Conservation (phyloP, 2,329 filamentous ascomycete species). For the Fusarium siculi region DNA sequence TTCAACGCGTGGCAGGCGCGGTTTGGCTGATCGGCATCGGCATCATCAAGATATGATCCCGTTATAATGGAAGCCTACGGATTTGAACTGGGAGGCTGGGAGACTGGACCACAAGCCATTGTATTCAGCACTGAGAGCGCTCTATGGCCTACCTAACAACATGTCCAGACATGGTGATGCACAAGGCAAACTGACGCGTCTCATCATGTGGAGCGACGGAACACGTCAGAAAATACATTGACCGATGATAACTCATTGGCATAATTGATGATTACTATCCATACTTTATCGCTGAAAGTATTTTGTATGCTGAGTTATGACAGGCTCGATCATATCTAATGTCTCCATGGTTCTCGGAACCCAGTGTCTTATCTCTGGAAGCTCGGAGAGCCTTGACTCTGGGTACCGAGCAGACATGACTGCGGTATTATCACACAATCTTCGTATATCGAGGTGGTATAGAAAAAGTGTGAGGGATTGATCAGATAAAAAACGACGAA, state of each 20-base stretch:
- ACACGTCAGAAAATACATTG: neutral
- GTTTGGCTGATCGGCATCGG: neutral
- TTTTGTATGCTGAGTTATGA: neutral
- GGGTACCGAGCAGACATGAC: neutral
- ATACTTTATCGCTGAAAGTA: fast-evolving
- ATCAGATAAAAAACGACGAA: neutral
- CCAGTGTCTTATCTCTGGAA: no score
- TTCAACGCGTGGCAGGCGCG: neutral
- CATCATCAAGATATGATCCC: neutral
- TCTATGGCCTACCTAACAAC: no score
- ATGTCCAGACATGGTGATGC: neutral
- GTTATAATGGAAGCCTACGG: fast-evolving
- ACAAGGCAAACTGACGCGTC: neutral
- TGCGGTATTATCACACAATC: neutral
- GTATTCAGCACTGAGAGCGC: no score
- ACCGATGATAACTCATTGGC: neutral
- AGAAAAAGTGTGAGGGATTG: neutral
- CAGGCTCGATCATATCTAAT: neutral
- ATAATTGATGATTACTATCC: fast-evolving
- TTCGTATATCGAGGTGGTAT: fast-evolving
- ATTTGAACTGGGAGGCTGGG: neutral
- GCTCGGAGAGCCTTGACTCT: neutral
- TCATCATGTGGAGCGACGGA: neutral
- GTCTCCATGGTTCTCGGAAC: neutral
- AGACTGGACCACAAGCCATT: fast-evolving